phyloP scores from a whole-genome alignment of 495 filamentous ascomycete species.

The Astrothelium subdiscretum region DNA sequence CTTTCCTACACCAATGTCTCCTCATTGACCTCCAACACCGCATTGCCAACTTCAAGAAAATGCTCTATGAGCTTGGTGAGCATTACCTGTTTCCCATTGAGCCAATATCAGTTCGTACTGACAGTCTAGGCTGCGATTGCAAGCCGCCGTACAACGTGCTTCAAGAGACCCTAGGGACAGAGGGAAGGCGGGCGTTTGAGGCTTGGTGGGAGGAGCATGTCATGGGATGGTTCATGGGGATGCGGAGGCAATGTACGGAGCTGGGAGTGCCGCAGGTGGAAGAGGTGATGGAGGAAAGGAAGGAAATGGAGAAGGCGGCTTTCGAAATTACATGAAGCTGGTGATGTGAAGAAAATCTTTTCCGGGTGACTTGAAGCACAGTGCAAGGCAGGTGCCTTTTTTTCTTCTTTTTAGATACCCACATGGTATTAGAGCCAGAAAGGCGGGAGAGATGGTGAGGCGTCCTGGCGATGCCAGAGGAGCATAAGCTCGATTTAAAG shows the following conservation, averaged over 20 bases:
- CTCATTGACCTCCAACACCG: not conserved
- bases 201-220: slow-evolving; percentile 1
- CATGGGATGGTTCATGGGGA: not conserved
- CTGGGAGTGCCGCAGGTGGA: slow-evolving; percentile 1
- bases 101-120: not conserved
- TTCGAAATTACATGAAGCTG: not conserved
- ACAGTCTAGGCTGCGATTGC: not conserved
- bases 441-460: not conserved
- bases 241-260: not conserved
- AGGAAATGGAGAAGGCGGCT: not conserved
- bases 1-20: not conserved
- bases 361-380: not conserved
- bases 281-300: not conserved
- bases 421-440: not conserved
- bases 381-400: not conserved
- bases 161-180: not conserved
- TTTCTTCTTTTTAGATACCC: no score
- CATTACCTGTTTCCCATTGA: not conserved
- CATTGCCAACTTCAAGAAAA: not conserved
- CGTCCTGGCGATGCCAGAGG: not conserved
- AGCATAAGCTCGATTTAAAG: no score
- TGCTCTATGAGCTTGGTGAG: slow-evolving; percentile 5
- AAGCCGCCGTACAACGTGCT: not conserved
- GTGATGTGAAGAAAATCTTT: not conserved
- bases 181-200: not conserved